phyloP scores from a whole-genome alignment of 116 monocot species.

The Trichopus zeylanicus region DNA sequence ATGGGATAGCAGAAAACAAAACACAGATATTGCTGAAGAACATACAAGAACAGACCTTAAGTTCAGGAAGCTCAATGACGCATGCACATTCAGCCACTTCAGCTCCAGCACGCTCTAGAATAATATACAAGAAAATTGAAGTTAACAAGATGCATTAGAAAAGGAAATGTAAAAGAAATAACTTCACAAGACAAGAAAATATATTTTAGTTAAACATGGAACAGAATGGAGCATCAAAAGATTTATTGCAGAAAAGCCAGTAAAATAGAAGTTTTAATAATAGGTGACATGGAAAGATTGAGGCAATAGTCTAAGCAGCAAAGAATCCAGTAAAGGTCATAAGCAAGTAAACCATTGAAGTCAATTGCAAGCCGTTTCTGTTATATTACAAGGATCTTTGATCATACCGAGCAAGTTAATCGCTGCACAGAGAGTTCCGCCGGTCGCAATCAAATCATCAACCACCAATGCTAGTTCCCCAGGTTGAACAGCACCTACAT shows the following conservation, averaged over 20 bases:
- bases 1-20: neutral
- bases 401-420: conserved; percentile 66
- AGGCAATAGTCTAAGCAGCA: neutral
- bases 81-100: conserved; percentile 75
- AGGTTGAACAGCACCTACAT: conserved; percentile 66
- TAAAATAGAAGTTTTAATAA: neutral
- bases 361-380: neutral
- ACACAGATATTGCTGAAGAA: neutral
- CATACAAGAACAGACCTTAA: conserved; percentile 37
- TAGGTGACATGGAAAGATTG: neutral
- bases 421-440: conserved; percentile 85
- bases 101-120: conserved; percentile 53
- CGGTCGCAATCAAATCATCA: conserved; percentile 87
- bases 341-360: no score
- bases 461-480: conserved; percentile 72
- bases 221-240: no score
- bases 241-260: no score
- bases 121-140: neutral
- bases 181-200: neutral
- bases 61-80: conserved; percentile 59
- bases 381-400: no score
- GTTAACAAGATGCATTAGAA: neutral
- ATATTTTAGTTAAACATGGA: no score
- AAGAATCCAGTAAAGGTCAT: no score
- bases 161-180: neutral